Percentiles rank a stretch among this genome's conserved stretches.
Evolutionary conservation across 345 rosid genomes (phyloP).

Genomic region (Hibiscus mutabilis): DNA sequence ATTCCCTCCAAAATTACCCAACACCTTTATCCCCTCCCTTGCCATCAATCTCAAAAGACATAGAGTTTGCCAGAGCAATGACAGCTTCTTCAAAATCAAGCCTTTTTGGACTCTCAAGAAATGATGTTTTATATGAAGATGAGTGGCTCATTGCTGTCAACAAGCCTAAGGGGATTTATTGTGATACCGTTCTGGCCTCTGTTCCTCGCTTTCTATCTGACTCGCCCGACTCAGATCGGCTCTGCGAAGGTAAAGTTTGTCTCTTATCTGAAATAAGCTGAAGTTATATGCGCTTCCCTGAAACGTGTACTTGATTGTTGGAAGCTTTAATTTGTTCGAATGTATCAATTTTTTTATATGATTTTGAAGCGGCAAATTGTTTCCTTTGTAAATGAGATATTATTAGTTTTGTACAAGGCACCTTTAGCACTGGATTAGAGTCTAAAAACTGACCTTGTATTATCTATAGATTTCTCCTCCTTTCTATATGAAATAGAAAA

Average conservation of each 20-base stretch:
- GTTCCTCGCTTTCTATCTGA: slow-evolving; percentile 33
- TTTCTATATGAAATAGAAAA: not conserved
- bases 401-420: not conserved
- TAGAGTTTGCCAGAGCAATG: slow-evolving; percentile 69
- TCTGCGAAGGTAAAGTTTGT: slow-evolving; percentile 16
- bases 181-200: slow-evolving; percentile 59
- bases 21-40: slow-evolving; percentile 68
- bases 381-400: not conserved
- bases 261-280: too few relatives aligned
- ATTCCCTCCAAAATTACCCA: slow-evolving; percentile 40
- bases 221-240: slow-evolving; percentile 14
- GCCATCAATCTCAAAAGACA: slow-evolving; percentile 59
- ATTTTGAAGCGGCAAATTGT: not conserved
- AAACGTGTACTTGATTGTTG: too few relatives aligned
- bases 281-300: too few relatives aligned
- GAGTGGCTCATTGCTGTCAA: slow-evolving; percentile 73
- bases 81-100: slow-evolving; percentile 75
- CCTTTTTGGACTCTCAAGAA: slow-evolving; percentile 41
- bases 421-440: not conserved
- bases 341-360: not conserved
- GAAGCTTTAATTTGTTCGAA: too few relatives aligned
- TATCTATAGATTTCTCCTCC: not conserved
- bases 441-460: not conserved
- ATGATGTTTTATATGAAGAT: slow-evolving; percentile 61
- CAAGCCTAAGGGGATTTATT: slow-evolving; percentile 78